Base-by-base conservation (phyloP, 2,329 filamentous ascomycete species). In the Penicillium sp. region DNA sequence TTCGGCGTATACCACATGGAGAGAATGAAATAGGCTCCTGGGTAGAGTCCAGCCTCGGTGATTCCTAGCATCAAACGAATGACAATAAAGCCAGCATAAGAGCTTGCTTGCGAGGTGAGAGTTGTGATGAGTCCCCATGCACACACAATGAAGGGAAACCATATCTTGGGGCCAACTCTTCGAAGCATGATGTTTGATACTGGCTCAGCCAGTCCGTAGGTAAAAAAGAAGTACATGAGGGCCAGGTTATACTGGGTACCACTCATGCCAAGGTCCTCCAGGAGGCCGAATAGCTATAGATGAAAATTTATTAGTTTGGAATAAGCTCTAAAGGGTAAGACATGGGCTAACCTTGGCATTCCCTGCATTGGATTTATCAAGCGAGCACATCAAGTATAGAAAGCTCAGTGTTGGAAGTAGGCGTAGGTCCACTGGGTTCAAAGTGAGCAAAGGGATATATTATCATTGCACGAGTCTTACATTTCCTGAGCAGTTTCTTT, bases 91-190 rank as follows among this genome's bases (percentile, higher is more conserved):
- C 49, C 49, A 9, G 33, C 49, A 31, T 42, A 51, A 22, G 21
- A 26, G 26, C 22, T 43, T 22, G 14, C 33, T 43, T 42, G 49
- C 14, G 49, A 51, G 9, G 49, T 51, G 9, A 51, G 27, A 10
- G 37, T 43, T 27, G 37, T 62, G 35, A 62, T 53, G 10, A 61
- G 26, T 13, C 57, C 59, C 60, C 55, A 64, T 16, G 49, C 22
- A 21, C 42, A 53, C 27, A 67, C 56, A 13, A 62, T 60, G 29
- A 58, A 35, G n/a, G 61, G 59, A 31, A 64, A 63, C 65, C 65
- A 67, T 50, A 65, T 58, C 43, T 60, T 63, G 72, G 78, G 76
- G 71, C 76, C 49, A 72, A 78, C 56, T 69, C 71, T 59, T 68
- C 75, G 19, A 61, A 78, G 16, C 67, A 76, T 57, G 64, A 66